Evolutionary conservation across 345 rosid species (phyloP), one percentile per base, ranked within the genome.

Genomic region (Eucalyptus guilfoylei): DNA sequence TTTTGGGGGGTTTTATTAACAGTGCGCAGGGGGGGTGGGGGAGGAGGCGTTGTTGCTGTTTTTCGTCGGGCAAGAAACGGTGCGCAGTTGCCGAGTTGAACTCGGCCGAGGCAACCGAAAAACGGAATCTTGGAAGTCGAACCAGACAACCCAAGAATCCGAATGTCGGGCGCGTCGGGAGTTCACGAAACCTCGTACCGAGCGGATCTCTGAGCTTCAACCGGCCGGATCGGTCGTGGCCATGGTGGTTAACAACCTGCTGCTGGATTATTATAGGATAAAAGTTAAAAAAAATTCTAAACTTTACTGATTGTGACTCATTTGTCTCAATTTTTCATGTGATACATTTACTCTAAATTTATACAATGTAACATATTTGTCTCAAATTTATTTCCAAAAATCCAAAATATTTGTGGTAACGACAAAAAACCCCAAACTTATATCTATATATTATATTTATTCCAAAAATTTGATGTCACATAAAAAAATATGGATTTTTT

Each of bases 1-100:
- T 95, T 96, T 96, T 96, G 92, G 88, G 94, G 90, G 96, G 90
- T 94, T 93, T 93, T 47, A 88, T 64, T 40, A 76, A 40, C 42
- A 76, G 30, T 76, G 58, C 58, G 2, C 58, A 5, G 58, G 24
- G 55, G 19, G 21, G 52, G 17, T 17, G 54, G 55, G 58, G 58
- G 58, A 8, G 58, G 58, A 19, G 55, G 24, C 58, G 58, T 8
- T 4, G 58, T 52, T 52, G 58, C 58, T 52, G 58, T 52, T 52
- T 50, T 52, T 52, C 58, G 58, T 52, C 58, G 58, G 58, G 26
- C 58, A 52, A 52, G 28, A 76, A 76, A 76, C 85, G 85, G 85
- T 76, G 85, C 47, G 30, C 85, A 40, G 85, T 21, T 76, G 85
- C 85, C 14, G 85, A 76, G 85, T 76, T 40, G 58, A 76, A 76